Base-by-base conservation (phyloP, 345 rosid genomes). In the Limnanthes douglasii region DNA sequence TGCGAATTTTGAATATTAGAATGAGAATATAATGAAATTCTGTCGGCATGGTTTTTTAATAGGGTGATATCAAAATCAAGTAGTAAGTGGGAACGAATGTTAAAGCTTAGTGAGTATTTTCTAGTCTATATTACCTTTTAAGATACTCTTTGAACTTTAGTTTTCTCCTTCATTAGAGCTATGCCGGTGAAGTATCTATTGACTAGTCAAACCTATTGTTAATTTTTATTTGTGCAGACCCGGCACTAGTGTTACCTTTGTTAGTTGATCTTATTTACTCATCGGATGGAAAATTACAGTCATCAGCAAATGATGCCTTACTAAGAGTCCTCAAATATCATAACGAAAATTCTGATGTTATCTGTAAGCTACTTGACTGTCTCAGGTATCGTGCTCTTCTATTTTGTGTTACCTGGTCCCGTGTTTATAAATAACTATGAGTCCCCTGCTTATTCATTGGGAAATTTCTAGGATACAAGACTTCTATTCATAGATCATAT, bases 351-450 rank as follows among this genome's bases (percentile, higher is more conserved):
- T 66, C 72, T 61, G 75, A 64, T 50, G 75, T 71, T 39, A 60
- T 86, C 38, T 68, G 73, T 41, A 37, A 75, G 70, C 54, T 82
- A 51, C 70, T 86, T 30, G 93, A 80, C 46, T 65, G 73, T 66
- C 72, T 86, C 21, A 78, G 93, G 97, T 82, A 70, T 24, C 26
- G 26, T 45, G 46, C 35, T 51, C 45, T 42, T 6, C 37, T 34
- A 23, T 38, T 10, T 8, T 34, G 16, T 45, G 45, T 20, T 43
- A 25, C 20, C 25, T 37, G 41, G 12, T 24, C 28, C 11, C 10
- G 15, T 24, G 5, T 28, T 32, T 27, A 30, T 46, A 14, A 49
- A 17, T 36, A 34, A 14, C 5, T 48, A 11, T 35, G 36, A 45
- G 31, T 32, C 41, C 29, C n/a, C n/a, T n/a, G n/a, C n/a, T n/a